phyloP scores from a whole-genome alignment of 2,329 filamentous ascomycete genomes.

The Aspergillus fischeri region DNA sequence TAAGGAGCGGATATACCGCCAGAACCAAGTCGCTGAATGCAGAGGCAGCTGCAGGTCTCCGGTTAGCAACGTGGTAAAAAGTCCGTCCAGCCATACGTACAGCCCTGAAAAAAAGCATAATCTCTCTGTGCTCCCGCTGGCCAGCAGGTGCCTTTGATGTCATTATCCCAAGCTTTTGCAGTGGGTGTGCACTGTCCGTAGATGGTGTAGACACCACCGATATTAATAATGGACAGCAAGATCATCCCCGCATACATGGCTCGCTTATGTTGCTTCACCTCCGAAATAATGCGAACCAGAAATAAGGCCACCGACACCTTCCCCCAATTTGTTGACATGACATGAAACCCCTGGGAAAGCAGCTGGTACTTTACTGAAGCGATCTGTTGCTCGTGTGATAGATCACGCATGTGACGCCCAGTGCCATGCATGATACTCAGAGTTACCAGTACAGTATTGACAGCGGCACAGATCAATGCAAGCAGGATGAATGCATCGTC shows the following conservation, averaged over 20 bases:
- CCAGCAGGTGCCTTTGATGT: constrained; percentile 6
- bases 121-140: constrained; percentile 1
- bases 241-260: constrained; percentile 6
- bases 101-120: constrained; percentile 11
- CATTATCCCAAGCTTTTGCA: not conserved
- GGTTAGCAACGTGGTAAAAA: not conserved
- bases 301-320: constrained; percentile 13
- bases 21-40: constrained; percentile 8
- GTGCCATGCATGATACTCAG: constrained; percentile 4
- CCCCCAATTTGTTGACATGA: constrained; percentile 12
- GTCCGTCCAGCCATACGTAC: not conserved
- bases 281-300: constrained; percentile 8
- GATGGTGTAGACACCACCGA: constrained; percentile 3
- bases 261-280: constrained; percentile 5
- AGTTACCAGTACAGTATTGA: constrained; percentile 4
- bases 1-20: constrained; percentile 9
- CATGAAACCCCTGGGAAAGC: constrained; percentile 12
- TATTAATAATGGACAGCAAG: constrained; percentile 4
- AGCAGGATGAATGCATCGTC: constrained; percentile 10
- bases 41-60: constrained; percentile 1
- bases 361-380: constrained; percentile 6
- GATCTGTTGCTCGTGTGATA: not conserved
- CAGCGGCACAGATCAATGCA: constrained; percentile 2
- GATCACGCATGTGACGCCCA: constrained; percentile 3
- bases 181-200: constrained; percentile 11